Evolutionary conservation across 2,329 filamentous ascomycete genomes (phyloP).

Genomic region (Cladobotryum protrusum): DNA sequence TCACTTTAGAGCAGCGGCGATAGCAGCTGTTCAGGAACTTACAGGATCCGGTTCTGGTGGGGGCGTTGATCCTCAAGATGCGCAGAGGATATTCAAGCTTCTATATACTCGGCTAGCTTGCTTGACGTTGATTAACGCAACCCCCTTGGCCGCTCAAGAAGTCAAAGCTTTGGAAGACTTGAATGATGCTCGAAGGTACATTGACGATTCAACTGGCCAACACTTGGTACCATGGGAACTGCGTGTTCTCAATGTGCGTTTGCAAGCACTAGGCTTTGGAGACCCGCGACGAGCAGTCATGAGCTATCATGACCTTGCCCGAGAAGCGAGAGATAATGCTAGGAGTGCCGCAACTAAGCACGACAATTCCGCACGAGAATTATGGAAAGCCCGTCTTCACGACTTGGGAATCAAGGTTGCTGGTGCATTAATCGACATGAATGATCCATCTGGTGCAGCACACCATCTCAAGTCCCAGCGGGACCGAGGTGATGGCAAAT

Average conservation of each 20-base stretch:
- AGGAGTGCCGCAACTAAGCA: conserved; percentile 37
- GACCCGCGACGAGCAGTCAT: conserved; percentile 81
- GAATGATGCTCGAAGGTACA: conserved; percentile 49
- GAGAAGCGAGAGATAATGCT: conserved; percentile 64
- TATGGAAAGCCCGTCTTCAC: conserved; percentile 66
- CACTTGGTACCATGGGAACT: conserved; percentile 84
- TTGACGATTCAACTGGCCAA: conserved; percentile 44
- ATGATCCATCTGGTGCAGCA: conserved; percentile 73
- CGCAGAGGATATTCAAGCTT: conserved; percentile 64
- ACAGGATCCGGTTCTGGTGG: conserved; percentile 42
- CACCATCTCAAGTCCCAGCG: conserved; percentile 61
- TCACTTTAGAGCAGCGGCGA: conserved; percentile 75
- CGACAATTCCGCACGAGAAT: conserved; percentile 48
- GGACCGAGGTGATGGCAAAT: conserved; percentile 31
- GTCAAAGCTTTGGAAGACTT: conserved; percentile 59
- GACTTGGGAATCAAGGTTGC: conserved; percentile 68
- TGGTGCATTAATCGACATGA: conserved; percentile 73
- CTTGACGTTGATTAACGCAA: conserved; percentile 70
- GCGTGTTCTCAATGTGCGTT: conserved; percentile 71
- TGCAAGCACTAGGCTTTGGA: conserved; percentile 80
- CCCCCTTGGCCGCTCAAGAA: conserved; percentile 61
- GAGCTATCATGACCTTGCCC: conserved; percentile 80
- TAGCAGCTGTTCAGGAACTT: conserved; percentile 57
- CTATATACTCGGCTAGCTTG: conserved; percentile 78
- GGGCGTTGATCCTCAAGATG: conserved; percentile 47